Evolutionary conservation across 345 rosid genomes (phyloP).

Genomic region (Physaria fendleri): DNA sequence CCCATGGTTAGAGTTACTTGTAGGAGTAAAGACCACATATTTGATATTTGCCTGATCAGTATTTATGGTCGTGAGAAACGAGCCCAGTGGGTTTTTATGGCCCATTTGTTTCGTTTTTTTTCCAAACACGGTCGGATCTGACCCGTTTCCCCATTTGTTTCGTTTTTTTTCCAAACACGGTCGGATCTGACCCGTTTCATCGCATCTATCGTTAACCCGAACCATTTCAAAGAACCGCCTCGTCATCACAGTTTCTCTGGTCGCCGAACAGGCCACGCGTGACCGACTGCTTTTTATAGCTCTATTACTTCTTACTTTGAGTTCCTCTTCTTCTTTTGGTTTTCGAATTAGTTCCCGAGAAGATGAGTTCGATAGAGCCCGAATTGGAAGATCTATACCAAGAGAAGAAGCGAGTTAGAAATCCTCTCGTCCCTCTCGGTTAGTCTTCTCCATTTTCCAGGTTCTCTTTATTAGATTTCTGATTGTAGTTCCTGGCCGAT

Average conservation of each 20-base stretch:
- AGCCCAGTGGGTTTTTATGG: conserved; percentile 2
- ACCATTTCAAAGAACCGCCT: neutral
- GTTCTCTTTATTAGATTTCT: neutral
- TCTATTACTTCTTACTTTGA: neutral
- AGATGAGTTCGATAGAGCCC: conserved; percentile 44
- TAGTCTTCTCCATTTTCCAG: neutral
- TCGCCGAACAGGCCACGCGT: neutral
- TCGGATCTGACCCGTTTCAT: neutral
- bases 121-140: neutral
- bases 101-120: neutral
- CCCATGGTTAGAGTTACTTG: too few relatives aligned
- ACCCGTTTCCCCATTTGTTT: neutral
- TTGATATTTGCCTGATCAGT: too few relatives aligned
- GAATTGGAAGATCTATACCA: conserved; percentile 45
- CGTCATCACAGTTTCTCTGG: conserved; percentile 8
- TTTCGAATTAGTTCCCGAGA: neutral
- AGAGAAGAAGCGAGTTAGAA: conserved; percentile 58
- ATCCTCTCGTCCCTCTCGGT: conserved; percentile 79
- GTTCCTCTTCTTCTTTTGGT: neutral
- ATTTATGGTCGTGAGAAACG: neutral
- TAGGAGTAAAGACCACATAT: too few relatives aligned
- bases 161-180: neutral
- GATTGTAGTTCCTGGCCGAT: neutral
- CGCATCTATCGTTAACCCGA: neutral
- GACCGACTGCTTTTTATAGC: neutral